Percentiles rank a stretch among this genome's conserved stretches.
phyloP scores from a whole-genome alignment of 768 basidiomycete genomes.

The Leccinellum luteum region DNA sequence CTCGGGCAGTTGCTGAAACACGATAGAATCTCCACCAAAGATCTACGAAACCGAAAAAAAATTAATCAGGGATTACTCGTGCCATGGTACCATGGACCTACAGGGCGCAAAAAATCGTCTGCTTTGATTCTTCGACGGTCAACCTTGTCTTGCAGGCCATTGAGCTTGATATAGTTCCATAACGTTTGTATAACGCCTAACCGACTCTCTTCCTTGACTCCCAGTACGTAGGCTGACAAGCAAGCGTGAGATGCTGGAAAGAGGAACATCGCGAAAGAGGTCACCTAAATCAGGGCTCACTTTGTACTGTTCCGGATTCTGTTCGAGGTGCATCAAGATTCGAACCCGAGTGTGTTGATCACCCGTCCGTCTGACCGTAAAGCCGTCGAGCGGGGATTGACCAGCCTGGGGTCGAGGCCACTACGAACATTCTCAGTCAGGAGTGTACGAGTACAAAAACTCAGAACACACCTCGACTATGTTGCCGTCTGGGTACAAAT shows the following conservation, averaged over 20 bases:
- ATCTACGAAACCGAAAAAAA: conserved; percentile 45
- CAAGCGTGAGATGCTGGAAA: conserved; percentile 3
- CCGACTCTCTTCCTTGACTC: conserved; percentile 82
- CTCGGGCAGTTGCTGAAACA: conserved; percentile 82
- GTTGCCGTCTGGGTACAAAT: conserved; percentile 79
- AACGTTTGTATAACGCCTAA: conserved; percentile 76
- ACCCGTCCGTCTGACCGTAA: conserved; percentile 78
- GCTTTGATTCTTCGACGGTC: conserved; percentile 69
- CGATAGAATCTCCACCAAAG: conserved; percentile 65
- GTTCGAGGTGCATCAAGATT: conserved; percentile 82
- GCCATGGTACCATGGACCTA: conserved; percentile 32
- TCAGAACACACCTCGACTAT: conserved; percentile 70
- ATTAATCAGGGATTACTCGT: background rate
- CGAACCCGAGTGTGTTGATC: conserved; percentile 76
- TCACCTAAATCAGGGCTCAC: conserved; percentile 72
- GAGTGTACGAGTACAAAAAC: background rate
- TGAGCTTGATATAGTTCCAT: conserved; percentile 91
- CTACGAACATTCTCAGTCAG: conserved; percentile 32
- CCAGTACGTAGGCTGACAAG: conserved; percentile 56
- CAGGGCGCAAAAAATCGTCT: conserved; percentile 65
- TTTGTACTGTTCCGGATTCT: conserved; percentile 84
- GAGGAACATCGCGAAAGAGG: background rate
- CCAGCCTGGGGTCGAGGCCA: conserved; percentile 60
- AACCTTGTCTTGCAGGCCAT: conserved; percentile 79
- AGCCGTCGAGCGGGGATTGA: conserved; percentile 75